Evolutionary conservation across 345 rosid species (phyloP), one percentile per base, ranked within the genome.

Genomic region (Boechera retrofracta): DNA sequence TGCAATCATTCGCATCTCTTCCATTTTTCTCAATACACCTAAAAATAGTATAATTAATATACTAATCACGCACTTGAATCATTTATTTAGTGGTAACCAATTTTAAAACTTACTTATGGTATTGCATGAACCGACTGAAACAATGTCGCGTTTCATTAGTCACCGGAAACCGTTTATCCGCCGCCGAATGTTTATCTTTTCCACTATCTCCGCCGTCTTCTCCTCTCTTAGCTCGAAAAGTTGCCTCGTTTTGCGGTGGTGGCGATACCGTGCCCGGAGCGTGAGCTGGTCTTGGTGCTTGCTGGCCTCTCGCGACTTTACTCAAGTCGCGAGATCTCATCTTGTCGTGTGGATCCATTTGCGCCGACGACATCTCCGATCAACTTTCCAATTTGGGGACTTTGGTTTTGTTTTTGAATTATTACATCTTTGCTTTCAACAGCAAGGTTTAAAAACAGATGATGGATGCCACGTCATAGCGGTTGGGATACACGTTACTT

Each of bases 241-340:
- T 62, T 10, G 60, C 73, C 61, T 42, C 73, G 65, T 72, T 73
- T 4, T 80, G 58, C 7, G 85, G 84, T 29, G 84, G 81, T 2
- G 78, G 72, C 0, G 83, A 85, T 45, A 78, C 81, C 0, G 82
- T 78, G 44, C 83, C 82, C 0, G 67, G 67, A 31, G 83, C 64
- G 12, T 84, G 86, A 52, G 75, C 48, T 6, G 86, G 87, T 61
- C 72, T 82, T 11, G 89, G 86, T 6, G 85, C 85, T 69, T 86
- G 87, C 48, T 88, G 63, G 2, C 86, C 87, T 51, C 79, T 71
- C 3, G 89, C 81, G 16, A 85, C 87, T 56, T 78, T 81, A 69
- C 62, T 81, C 38, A 88, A 67, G 47, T 85, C 88, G 8, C 85
- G 82, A 26, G 86, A 61, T 62, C 89, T 82, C 89, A 86, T 85